Conservation (phyloP, 2,329 filamentous ascomycete species). For the Xylariales sp. region DNA sequence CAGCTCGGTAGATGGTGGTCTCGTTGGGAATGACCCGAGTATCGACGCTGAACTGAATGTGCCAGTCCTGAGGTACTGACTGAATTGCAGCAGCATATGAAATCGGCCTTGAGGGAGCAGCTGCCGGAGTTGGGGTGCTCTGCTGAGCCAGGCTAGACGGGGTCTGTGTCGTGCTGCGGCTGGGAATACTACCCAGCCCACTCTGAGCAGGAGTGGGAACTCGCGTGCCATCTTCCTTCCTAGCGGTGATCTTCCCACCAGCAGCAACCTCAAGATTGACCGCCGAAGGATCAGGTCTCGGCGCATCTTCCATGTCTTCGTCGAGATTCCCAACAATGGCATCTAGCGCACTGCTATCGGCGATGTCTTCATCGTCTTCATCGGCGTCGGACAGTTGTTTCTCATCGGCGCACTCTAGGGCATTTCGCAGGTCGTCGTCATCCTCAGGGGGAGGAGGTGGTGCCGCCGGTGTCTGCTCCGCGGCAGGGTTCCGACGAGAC, state of each 20-base stretch:
- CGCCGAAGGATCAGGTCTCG: conserved; percentile 74
- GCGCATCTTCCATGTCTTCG: conserved; percentile 70
- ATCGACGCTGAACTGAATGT: conserved; percentile 90
- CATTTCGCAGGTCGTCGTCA: conserved; percentile 60
- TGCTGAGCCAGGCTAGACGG: conserved; percentile 27
- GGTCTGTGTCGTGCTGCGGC: conserved; percentile 31
- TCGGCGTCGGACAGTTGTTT: conserved; percentile 74
- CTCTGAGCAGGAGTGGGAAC: conserved; percentile 75
- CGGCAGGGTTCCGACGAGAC: conserved; percentile 52
- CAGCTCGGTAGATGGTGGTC: conserved; percentile 92
- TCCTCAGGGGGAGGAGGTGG: conserved; percentile 51
- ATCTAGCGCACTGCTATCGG: conserved; percentile 66
- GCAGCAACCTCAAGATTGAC: conserved; percentile 88
- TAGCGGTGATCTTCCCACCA: conserved; percentile 82
- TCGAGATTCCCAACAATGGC: conserved; percentile 89
- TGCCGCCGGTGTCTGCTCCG: conserved; percentile 44
- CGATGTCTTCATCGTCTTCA: conserved; percentile 60
- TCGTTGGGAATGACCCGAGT: conserved; percentile 81
- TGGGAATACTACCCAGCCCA: conserved; percentile 31
- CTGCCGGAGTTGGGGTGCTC: conserved; percentile 33
- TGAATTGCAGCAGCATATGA: conserved; percentile 84
- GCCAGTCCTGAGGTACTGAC: conserved; percentile 84
- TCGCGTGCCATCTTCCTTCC: conserved; percentile 85
- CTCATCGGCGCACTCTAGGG: conserved; percentile 90
- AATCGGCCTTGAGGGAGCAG: conserved; percentile 59